phyloP scores from a whole-genome alignment of 257 asterid species.

The Plantago major region DNA sequence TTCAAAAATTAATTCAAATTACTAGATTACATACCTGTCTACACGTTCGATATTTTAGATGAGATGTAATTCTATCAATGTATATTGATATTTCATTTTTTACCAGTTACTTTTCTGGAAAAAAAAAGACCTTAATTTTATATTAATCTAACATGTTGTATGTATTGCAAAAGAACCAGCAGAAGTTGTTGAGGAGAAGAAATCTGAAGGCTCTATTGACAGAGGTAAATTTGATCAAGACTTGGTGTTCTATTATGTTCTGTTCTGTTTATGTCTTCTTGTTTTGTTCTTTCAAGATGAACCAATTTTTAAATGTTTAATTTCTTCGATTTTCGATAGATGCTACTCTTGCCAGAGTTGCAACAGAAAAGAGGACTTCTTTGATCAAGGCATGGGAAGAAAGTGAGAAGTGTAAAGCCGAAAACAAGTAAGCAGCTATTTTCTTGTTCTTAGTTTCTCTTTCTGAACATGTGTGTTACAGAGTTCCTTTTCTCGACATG shows the following conservation, averaged over 20 bases:
- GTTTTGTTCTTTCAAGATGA: background rate
- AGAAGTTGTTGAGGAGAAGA: conserved; percentile 67
- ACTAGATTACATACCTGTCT: too few species aligned
- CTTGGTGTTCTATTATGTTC: too few species aligned
- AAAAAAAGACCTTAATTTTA: too few species aligned
- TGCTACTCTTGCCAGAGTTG: conserved; percentile 73
- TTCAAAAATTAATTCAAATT: background rate
- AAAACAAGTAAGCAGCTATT: conserved; percentile 46
- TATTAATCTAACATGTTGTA: background rate
- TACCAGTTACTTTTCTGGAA: too few species aligned
- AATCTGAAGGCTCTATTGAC: conserved; percentile 64
- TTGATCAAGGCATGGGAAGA: conserved; percentile 95
- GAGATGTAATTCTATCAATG: too few species aligned
- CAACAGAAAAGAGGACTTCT: conserved; percentile 77
- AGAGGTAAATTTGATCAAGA: conserved; percentile 53
- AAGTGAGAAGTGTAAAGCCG: conserved; percentile 84
- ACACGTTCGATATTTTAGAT: too few species aligned
- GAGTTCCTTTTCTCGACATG: background rate
- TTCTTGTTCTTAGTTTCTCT: conserved; percentile 3
- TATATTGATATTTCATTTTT: too few species aligned
- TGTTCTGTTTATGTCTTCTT: background rate
- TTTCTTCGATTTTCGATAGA: conserved; percentile 34
- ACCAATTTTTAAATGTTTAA: background rate
- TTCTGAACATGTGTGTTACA: too few species aligned
- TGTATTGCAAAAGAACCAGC: conserved; percentile 38